phyloP scores from a whole-genome alignment of 2,329 filamentous ascomycete genomes.

The Emergomyces orientalis region DNA sequence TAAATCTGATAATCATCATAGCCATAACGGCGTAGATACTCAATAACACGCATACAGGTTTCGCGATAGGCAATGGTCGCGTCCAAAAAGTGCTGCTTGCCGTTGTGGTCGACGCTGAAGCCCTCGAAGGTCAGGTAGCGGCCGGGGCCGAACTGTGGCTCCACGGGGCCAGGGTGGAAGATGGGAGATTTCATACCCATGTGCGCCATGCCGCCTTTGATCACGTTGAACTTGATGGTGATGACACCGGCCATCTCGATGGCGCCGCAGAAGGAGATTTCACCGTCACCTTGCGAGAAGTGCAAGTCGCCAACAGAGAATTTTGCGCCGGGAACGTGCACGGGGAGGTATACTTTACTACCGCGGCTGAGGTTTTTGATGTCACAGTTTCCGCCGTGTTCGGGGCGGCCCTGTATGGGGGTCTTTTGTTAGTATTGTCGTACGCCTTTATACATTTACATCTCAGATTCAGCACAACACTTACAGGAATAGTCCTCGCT shows the following conservation, averaged over 20 bases:
- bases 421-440: not conserved
- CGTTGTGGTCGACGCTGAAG: conserved; percentile 78
- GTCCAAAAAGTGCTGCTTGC: conserved; percentile 84
- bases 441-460: not conserved
- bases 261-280: conserved; percentile 80
- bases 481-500: conserved; percentile 68
- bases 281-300: conserved; percentile 80
- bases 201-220: conserved; percentile 68
- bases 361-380: conserved; percentile 79
- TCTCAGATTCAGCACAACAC: not conserved
- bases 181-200: conserved; percentile 73
- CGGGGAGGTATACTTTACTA: conserved; percentile 74
- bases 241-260: conserved; percentile 93
- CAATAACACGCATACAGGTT: conserved; percentile 65
- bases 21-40: conserved; percentile 66
- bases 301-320: conserved; percentile 85
- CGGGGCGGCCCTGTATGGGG: conserved; percentile 51
- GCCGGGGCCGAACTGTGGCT: conserved; percentile 77
- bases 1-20: conserved; percentile 73
- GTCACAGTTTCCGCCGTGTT: conserved; percentile 85
- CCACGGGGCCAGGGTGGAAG: conserved; percentile 76
- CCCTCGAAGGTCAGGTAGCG: conserved; percentile 80
- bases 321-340: conserved; percentile 78
- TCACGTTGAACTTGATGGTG: conserved; percentile 79
- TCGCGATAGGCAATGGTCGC: conserved; percentile 79